A percentile compares a stretch with the other conserved stretches of the same genome.
phyloP scores from a whole-genome alignment of 495 filamentous ascomycete species.

The Neurospora sp. region DNA sequence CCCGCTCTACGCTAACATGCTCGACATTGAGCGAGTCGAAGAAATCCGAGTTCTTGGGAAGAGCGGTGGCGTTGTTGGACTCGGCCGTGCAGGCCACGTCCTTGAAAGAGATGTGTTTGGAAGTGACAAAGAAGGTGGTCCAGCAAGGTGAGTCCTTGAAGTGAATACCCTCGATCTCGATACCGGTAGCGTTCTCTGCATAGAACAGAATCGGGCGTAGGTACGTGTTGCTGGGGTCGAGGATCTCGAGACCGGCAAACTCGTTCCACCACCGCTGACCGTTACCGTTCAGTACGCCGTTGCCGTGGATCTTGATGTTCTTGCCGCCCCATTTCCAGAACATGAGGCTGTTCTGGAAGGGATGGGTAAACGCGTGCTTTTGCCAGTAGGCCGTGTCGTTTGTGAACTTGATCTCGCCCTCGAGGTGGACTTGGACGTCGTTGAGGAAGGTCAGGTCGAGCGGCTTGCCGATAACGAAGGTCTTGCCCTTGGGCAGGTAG shows the following conservation, averaged over 20 bases:
- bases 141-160: conserved; percentile 50
- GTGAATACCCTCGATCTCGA: conserved; percentile 45
- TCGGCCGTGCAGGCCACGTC: conserved; percentile 43
- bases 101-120: conserved; percentile 41
- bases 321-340: conserved; percentile 52
- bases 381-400: conserved; percentile 51
- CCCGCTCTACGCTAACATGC: conserved; percentile 38
- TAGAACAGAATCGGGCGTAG: conserved; percentile 47
- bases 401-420: conserved; percentile 50
- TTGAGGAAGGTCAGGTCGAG: conserved; percentile 47
- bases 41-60: conserved; percentile 49
- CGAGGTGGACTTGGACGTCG: conserved; percentile 45
- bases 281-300: conserved; percentile 45
- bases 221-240: conserved; percentile 42
- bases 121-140: conserved; percentile 48
- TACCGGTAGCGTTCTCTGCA: conserved; percentile 44
- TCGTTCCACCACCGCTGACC: conserved; percentile 34
- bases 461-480: conserved; percentile 46
- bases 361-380: conserved; percentile 43
- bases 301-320: conserved; percentile 46
- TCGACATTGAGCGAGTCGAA: conserved; percentile 44
- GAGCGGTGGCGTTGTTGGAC: conserved; percentile 41
- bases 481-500: conserved; percentile 38
- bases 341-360: conserved; percentile 50
- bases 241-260: conserved; percentile 21